These are phyloP conservation scores for Podaxis carcinomalis DNA, from an alignment of 768 basidiomycete species.

Conservation along the genomic window DNA sequence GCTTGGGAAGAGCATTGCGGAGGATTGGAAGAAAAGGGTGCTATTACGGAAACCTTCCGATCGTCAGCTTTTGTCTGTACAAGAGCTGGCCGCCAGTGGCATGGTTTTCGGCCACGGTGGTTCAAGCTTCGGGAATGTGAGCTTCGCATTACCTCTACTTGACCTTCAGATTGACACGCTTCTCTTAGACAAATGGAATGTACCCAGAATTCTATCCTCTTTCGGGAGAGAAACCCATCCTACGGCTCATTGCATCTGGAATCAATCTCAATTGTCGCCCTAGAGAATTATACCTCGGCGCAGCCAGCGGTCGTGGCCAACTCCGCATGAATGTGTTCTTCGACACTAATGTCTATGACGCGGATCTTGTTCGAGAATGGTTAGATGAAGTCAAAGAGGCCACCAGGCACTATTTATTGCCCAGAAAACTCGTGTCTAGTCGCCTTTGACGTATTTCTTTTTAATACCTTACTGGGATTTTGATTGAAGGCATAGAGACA, in stretches of 20 bases:
- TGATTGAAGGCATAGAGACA: not conserved
- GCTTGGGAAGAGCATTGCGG: slow-evolving; percentile 15
- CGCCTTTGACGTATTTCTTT: not conserved
- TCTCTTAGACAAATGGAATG: slow-evolving; percentile 26
- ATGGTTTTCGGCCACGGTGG: slow-evolving; percentile 27
- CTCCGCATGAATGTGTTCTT: slow-evolving; percentile 32
- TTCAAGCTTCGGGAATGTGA: slow-evolving; percentile 38
- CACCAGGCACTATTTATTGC: slow-evolving; percentile 27
- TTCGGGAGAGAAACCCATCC: slow-evolving; percentile 3
- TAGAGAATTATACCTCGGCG: slow-evolving; percentile 44
- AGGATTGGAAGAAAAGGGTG: slow-evolving; percentile 15
- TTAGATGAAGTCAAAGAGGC: slow-evolving; percentile 36
- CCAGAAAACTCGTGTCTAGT: not conserved
- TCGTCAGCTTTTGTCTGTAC: slow-evolving; percentile 16
- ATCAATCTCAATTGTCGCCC: slow-evolving; percentile 37
- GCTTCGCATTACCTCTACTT: slow-evolving; percentile 1
- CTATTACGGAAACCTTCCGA: slow-evolving; percentile 9
- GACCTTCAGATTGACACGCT: not conserved
- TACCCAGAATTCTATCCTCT: slow-evolving; percentile 34
- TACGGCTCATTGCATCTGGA: slow-evolving; percentile 10
- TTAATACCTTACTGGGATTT: not conserved
- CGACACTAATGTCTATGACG: slow-evolving; percentile 45
- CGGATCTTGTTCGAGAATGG: slow-evolving; percentile 40
- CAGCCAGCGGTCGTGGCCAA: slow-evolving; percentile 26
- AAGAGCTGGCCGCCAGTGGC: slow-evolving; percentile 23